Conservation (phyloP, 2,329 filamentous ascomycete species). For the Exserohilum turcica region DNA sequence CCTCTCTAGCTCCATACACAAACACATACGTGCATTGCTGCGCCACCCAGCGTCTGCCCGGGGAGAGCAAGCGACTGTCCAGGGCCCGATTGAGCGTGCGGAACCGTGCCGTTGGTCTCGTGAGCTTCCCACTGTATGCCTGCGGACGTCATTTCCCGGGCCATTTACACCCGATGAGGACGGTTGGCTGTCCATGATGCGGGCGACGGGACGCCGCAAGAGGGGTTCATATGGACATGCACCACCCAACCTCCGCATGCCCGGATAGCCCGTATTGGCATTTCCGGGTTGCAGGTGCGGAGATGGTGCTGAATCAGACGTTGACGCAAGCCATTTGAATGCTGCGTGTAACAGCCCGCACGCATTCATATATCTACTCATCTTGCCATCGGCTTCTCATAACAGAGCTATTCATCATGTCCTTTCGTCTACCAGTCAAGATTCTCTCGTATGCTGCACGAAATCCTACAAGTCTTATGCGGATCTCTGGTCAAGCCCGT, state of each 20-base stretch:
- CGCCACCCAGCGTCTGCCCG: conserved; percentile 5
- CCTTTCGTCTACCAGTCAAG: conserved; percentile 27
- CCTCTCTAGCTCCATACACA: not conserved
- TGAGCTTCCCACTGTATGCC: not conserved
- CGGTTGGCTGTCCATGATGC: conserved; percentile 6
- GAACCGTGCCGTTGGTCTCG: conserved; percentile 3
- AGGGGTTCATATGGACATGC: conserved; percentile 37
- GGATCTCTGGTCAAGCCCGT: conserved; percentile 19
- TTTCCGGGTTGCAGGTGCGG: conserved; percentile 8
- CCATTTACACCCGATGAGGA: conserved; percentile 17
- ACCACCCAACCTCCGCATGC: conserved; percentile 33
- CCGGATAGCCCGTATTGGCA: conserved; percentile 20
- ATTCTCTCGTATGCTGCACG: conserved; percentile 27
- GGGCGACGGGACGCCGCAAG: conserved; percentile 15
- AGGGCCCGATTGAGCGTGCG: no score
- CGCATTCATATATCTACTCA: not conserved
- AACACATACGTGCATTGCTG: not conserved
- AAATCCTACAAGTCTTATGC: conserved; percentile 17
- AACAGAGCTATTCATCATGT: conserved; percentile 22
- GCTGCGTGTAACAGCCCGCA: not conserved
- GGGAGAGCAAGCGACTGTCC: no score
- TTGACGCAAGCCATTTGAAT: not conserved
- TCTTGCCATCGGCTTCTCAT: not conserved
- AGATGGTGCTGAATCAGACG: conserved; percentile 11
- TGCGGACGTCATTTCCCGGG: conserved; percentile 18